A percentile compares a stretch with the other conserved stretches of the same genome.
These are phyloP conservation scores for Balamuthia mandrillaris DNA, from an alignment of 208 protist species.

Conservation along the genomic window DNA sequence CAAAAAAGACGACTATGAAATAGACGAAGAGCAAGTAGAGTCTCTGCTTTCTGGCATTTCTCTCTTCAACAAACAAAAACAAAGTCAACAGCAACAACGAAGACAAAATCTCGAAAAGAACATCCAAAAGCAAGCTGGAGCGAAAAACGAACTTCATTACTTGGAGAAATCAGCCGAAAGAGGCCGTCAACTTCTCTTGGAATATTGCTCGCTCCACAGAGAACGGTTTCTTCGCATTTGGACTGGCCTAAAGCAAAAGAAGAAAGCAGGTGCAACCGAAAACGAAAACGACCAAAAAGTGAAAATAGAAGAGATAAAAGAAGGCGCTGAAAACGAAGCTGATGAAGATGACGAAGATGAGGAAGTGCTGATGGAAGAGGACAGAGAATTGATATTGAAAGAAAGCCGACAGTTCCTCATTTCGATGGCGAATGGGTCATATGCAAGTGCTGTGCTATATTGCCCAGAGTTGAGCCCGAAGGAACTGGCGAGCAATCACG, in stretches of 20 bases:
- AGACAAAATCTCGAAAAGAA: background rate
- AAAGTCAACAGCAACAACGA: background rate
- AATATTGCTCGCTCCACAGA: too few species aligned
- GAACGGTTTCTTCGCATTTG: too few species aligned
- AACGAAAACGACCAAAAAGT: too few species aligned
- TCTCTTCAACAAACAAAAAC: constrained; percentile 31
- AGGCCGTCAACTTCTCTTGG: background rate
- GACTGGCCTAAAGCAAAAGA: too few species aligned
- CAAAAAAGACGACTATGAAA: background rate
- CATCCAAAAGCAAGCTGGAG: constrained; percentile 8
- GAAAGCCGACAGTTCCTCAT: background rate
- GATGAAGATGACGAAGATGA: too few species aligned
- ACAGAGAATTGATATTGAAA: background rate
- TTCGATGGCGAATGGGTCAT: constrained; percentile 22
- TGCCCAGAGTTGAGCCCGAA: constrained; percentile 29
- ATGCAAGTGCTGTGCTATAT: constrained; percentile 18
- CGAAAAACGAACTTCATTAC: constrained; percentile 36
- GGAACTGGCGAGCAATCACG: background rate
- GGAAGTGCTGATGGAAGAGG: background rate
- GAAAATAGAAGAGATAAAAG: too few species aligned
- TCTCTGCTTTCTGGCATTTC: background rate
- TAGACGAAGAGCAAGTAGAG: background rate
- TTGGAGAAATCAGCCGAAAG: constrained; percentile 26
- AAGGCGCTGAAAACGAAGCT: too few species aligned
- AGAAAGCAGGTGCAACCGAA: too few species aligned